Evolutionary conservation across 176 grass and related monocot species (phyloP), one percentile per base, ranked within the genome.

Genomic region (Phoenix roebelenii): DNA sequence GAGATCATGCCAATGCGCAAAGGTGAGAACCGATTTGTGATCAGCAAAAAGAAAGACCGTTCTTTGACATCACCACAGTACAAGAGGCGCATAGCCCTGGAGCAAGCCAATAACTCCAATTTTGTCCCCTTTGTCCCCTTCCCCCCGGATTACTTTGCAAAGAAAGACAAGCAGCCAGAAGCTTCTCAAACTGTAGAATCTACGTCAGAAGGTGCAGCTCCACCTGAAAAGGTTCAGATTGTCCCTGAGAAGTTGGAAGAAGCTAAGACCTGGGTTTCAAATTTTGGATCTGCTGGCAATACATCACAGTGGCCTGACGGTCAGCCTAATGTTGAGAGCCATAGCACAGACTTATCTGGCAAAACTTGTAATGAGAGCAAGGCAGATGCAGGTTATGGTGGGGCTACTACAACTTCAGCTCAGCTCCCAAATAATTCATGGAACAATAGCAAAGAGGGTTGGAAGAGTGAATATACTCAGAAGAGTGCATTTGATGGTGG

Each of bases 41-140:
- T 88, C 61, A 88, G 87, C 64, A 98, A 87, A 69, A 98, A 97
- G 70, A 97, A 91, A 50, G 93, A 98, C 19, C 78, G 72, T 17
- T 81, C 87, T 14, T 50, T 91, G 54, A 76, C 73, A 57, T 85
- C 87, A 64, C 83, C 71, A 16, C 93, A 85, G 18, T 83, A 98
- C 70, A 88, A 98, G 70, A 92, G 78, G 59, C 73, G 79, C 3
- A 85, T 76, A 67, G 52, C 89, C 16, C 75, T 88, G 23, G 78
- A 98, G 65, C 84, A 85, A 54, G 79, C 73, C 55, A 81, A 89
- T 57, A 78, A 59, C 82, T 82, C 75, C 15, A 67, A 73, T 85
- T 92, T 92, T 61, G 71, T 85, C 15, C 87, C 87, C 48, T 98
- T 98, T 80, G 84, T 92, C 15, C 93, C 87, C 4, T 98, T 98